Base-by-base conservation (phyloP, 2,329 filamentous ascomycete species). In the Verticillium zaregamsianum region DNA sequence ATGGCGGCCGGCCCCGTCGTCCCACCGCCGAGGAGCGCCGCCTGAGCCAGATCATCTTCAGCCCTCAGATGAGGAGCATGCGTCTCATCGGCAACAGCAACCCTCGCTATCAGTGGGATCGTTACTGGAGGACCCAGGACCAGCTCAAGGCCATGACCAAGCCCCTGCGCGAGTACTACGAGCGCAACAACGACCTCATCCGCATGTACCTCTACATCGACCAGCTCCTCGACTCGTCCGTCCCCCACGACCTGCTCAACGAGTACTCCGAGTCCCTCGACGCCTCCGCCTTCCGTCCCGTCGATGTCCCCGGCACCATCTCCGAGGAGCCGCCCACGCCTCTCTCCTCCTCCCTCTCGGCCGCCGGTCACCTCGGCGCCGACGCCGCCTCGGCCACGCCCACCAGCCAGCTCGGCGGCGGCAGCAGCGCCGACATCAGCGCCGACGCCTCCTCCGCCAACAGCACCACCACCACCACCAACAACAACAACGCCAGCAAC, bases 151-250 rank as follows among this genome's bases (percentile, higher is more conserved):
- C 76, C 61, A 89, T 96, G 84, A 85, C 84, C 70, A 90, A 89
- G 72, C 82, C 87, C n/a, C 75, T 96, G 84, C 90, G 93, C 56
- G 72, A 89, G 70, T 97, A 97, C 77, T 96, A 98, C 71, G 89
- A 96, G 79, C 87, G 91, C 54, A 94, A 89, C 71, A 98, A 98
- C 76, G 88, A 89, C 67, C 81, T 97, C 54, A 87, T 98, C 63
- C 91, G 95, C 73, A 90, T 96, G 73, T 98, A 97, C 73, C 82
- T 96, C 65, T 97, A 96, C 73, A 97, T 97, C 68, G 94, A 97
- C 76, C 86, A 90, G 59, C 81, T 98, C 61, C 83, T 98, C 64
- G 93, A 97, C 76, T 97, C 92, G 9, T 93, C 92, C 33, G 85
- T 97, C n/a, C 93, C 93, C 2, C 93, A 96, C 71, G 89, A 94